A percentile compares a stretch with the other conserved stretches of the same genome.
Evolutionary conservation across 2,329 filamentous ascomycete genomes (phyloP).

Genomic region (Botrytis sinoallii): DNA sequence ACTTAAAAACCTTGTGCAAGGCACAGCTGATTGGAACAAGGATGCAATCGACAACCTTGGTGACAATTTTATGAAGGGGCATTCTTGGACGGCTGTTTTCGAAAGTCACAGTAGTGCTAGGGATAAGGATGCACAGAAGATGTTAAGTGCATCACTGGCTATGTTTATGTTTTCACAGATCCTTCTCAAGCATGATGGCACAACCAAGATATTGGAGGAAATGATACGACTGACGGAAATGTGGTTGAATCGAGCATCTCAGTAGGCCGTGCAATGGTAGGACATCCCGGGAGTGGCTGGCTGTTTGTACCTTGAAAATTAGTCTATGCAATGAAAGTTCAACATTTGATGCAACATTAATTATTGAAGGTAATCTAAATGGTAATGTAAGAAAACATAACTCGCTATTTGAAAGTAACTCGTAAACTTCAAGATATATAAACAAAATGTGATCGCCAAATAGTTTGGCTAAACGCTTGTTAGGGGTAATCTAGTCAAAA

Average conservation of each 20-base stretch:
- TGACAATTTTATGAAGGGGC: too few species aligned
- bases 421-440: neutral
- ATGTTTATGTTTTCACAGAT: neutral
- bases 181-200: neutral
- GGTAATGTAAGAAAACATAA: neutral
- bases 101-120: neutral
- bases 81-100: too few species aligned
- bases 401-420: too few species aligned
- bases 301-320: neutral
- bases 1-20: too few species aligned
- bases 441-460: neutral
- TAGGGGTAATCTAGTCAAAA: too few species aligned
- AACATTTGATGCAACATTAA: neutral
- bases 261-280: neutral
- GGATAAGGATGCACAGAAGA: neutral
- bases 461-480: neutral
- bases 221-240: neutral
- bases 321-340: neutral
- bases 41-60: too few species aligned
- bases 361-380: neutral
- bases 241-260: neutral
- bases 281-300: neutral
- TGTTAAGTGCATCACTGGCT: neutral
- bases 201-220: neutral
- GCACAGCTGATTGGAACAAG: too few species aligned